A percentile compares a stretch with the other conserved stretches of the same genome.
Conservation (phyloP, 768 basidiomycete species). For the Leccinum uliginosum region DNA sequence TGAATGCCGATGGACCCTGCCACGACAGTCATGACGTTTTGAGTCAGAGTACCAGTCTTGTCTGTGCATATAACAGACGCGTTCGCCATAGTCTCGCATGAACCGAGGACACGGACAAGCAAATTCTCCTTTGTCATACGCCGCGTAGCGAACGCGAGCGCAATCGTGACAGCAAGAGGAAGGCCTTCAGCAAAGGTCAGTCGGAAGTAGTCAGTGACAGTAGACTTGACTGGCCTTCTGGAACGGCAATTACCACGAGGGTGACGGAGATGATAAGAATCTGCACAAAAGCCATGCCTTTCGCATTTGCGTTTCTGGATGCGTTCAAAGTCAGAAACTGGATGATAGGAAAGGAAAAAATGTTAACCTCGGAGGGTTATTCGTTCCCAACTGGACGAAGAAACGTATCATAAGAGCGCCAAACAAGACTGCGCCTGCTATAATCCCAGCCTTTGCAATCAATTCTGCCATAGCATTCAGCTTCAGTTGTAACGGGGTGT, state of each 20-base stretch:
- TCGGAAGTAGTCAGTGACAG: neutral
- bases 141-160: slow-evolving; percentile 94
- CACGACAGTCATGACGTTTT: slow-evolving; percentile 94
- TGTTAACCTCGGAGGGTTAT: slow-evolving; percentile 51
- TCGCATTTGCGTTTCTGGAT: slow-evolving; percentile 64
- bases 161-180: slow-evolving; percentile 93
- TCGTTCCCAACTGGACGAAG: slow-evolving; percentile 78
- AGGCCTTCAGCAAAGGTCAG: slow-evolving; percentile 49
- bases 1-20: slow-evolving; percentile 93
- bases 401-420: slow-evolving; percentile 86
- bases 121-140: slow-evolving; percentile 97
- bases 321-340: slow-evolving; percentile 7
- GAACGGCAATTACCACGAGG: slow-evolving; percentile 82
- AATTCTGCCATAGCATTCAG: slow-evolving; percentile 91
- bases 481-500: slow-evolving; percentile 92
- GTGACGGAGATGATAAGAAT: slow-evolving; percentile 95
- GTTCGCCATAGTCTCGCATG: slow-evolving; percentile 99
- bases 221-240: slow-evolving; percentile 53
- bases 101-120: slow-evolving; percentile 91
- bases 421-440: slow-evolving; percentile 81
- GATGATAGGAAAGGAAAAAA: neutral
- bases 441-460: slow-evolving; percentile 87
- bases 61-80: slow-evolving; percentile 94
- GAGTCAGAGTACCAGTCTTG: slow-evolving; percentile 95
- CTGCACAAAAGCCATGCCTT: slow-evolving; percentile 87